These are phyloP conservation scores for Cryptococcus maquisensis DNA, from an alignment of 1,284 basidiomycete genomes.

Conservation along the genomic window DNA sequence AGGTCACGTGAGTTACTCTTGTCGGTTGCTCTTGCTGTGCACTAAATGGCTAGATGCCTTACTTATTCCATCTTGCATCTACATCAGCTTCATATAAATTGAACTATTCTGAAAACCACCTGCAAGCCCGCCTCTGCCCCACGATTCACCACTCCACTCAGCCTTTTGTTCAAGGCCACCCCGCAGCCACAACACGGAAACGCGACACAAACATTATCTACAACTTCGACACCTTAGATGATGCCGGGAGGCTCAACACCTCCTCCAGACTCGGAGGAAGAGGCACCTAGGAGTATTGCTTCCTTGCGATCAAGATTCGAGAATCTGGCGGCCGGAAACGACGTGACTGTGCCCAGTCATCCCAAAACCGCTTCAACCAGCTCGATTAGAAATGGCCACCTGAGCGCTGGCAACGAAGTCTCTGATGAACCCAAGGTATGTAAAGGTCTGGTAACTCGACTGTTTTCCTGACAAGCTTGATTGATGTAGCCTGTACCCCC, in stretches of 20 bases:
- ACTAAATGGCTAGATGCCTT: no score
- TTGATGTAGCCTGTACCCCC: background rate
- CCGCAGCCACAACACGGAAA: background rate
- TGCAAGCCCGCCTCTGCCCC: no score
- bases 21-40: background rate
- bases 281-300: conserved; percentile 28
- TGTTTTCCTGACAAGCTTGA: background rate
- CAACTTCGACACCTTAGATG: background rate
- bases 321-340: conserved; percentile 18
- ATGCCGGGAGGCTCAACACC: background rate
- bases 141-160: background rate
- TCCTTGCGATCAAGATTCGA: conserved; percentile 38
- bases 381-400: background rate
- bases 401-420: background rate
- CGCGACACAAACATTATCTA: background rate
- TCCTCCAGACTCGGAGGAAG: conserved; percentile 5
- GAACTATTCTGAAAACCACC: background rate
- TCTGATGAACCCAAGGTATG: background rate
- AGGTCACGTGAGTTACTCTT: background rate
- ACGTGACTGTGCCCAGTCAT: background rate
- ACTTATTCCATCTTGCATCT: background rate
- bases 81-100: background rate
- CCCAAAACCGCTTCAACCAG: background rate
- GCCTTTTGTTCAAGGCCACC: background rate
- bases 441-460: background rate